These are phyloP conservation scores for Teratosphaeria nubilosa DNA, from an alignment of 2,329 filamentous ascomycete genomes.

Conservation along the genomic window DNA sequence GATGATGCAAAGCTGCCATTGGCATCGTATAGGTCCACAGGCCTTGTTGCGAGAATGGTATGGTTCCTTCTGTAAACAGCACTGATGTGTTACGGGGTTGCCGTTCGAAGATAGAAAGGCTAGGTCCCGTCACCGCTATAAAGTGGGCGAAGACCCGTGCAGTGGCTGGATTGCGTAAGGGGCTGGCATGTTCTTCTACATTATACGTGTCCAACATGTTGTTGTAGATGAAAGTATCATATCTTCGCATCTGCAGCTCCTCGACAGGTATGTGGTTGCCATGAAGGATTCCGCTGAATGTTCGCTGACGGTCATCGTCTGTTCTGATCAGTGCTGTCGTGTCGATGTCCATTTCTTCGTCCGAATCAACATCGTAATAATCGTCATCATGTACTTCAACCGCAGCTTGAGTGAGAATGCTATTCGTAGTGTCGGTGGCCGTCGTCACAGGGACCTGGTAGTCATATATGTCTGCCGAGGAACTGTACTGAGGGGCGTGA, in stretches of 20 bases:
- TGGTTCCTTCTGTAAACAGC: conserved; percentile 50
- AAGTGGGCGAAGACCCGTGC: conserved; percentile 85
- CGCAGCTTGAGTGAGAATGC: conserved; percentile 27
- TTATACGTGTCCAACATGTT: conserved; percentile 37
- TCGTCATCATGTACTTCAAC: conserved; percentile 40
- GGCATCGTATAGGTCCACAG: conserved; percentile 69
- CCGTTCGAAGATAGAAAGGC: conserved; percentile 78
- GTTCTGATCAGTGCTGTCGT: conserved; percentile 7
- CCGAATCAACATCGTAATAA: conserved; percentile 40
- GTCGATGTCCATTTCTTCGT: conserved; percentile 32
- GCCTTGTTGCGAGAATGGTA: conserved; percentile 52
- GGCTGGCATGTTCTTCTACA: conserved; percentile 42
- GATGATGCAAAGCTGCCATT: conserved; percentile 69
- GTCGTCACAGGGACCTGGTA: background rate
- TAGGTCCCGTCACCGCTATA: conserved; percentile 76
- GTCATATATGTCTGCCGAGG: background rate
- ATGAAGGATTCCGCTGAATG: conserved; percentile 17
- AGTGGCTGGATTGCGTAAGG: conserved; percentile 69
- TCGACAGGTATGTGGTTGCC: conserved; percentile 19
- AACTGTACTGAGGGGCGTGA: background rate
- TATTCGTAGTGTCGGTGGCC: conserved; percentile 11
- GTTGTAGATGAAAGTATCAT: conserved; percentile 38
- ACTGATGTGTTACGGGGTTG: conserved; percentile 63
- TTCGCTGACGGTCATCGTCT: conserved; percentile 12
- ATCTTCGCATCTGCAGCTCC: conserved; percentile 26